phyloP scores from a whole-genome alignment of 2,329 filamentous ascomycete species.

The Fusarium avenaceum region DNA sequence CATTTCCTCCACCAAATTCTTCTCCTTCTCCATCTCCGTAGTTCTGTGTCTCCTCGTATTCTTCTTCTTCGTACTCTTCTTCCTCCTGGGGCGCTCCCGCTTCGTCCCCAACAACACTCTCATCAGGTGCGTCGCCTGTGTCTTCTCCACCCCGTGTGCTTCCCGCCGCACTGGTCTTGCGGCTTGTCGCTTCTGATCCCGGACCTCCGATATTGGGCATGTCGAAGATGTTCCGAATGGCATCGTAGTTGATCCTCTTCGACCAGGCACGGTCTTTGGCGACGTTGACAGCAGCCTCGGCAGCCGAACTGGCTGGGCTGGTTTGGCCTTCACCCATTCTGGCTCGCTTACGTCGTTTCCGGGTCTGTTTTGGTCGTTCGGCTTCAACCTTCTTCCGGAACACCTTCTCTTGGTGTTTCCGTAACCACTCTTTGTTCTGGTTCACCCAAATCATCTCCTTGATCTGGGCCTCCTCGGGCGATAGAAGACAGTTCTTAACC shows the following conservation, averaged over 20 bases:
- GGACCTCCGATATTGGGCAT: slow-evolving; percentile 59
- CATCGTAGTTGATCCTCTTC: slow-evolving; percentile 81
- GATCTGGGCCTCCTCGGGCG: slow-evolving; percentile 78
- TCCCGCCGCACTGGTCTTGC: slow-evolving; percentile 56
- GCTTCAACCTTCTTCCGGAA: slow-evolving; percentile 78
- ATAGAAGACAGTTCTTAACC: slow-evolving; percentile 82
- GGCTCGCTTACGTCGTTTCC: slow-evolving; percentile 67
- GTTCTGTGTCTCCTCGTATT: slow-evolving; percentile 54
- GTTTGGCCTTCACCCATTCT: slow-evolving; percentile 75
- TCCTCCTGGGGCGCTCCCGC: slow-evolving; percentile 52
- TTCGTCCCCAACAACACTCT: slow-evolving; percentile 55
- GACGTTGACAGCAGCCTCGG: slow-evolving; percentile 76
- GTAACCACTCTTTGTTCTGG: slow-evolving; percentile 93
- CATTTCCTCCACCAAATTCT: slow-evolving; percentile 52
- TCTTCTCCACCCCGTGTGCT: slow-evolving; percentile 56
- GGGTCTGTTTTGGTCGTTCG: slow-evolving; percentile 68
- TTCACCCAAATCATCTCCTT: slow-evolving; percentile 97
- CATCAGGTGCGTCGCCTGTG: slow-evolving; percentile 53
- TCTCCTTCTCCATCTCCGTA: slow-evolving; percentile 51
- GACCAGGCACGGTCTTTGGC: slow-evolving; percentile 77
- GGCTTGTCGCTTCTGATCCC: slow-evolving; percentile 65
- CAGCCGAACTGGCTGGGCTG: slow-evolving; percentile 75
- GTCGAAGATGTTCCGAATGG: slow-evolving; percentile 70
- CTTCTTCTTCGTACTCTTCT: slow-evolving; percentile 55
- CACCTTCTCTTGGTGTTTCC: slow-evolving; percentile 85